phyloP scores from a whole-genome alignment of 108 stramenopile genomes.

The Parietichytrium sp. region DNA sequence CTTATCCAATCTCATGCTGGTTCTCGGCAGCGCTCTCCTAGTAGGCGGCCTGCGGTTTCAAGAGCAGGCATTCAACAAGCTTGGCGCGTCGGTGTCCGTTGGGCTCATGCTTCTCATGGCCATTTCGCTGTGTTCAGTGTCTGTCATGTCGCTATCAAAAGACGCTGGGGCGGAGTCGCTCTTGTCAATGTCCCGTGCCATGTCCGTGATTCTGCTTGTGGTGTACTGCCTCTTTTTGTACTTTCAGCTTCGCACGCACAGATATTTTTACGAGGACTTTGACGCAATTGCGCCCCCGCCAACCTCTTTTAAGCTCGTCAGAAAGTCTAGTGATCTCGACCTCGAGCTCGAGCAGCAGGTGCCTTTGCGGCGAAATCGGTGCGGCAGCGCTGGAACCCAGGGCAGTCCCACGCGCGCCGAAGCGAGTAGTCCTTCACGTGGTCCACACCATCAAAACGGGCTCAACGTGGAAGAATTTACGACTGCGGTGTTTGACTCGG shows the following conservation, averaged over 20 bases:
- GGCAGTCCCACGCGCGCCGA: too few relatives aligned
- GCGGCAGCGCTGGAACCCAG: not conserved
- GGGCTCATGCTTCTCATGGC: not conserved
- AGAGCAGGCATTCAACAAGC: constrained; percentile 67
- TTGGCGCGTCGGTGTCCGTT: not conserved
- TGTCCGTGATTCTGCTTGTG: not conserved
- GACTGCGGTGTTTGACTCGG: too few relatives aligned
- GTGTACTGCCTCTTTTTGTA: not conserved
- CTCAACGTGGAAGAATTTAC: too few relatives aligned
- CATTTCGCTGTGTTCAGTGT: not conserved
- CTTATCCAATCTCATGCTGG: constrained; percentile 79
- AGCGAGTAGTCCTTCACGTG: too few relatives aligned
- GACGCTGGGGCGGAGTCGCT: not conserved
- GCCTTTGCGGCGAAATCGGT: not conserved
- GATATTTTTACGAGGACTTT: not conserved
- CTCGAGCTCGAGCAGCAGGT: too few relatives aligned
- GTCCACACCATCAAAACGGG: too few relatives aligned
- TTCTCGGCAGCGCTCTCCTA: constrained; percentile 78
- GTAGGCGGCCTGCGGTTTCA: constrained; percentile 80
- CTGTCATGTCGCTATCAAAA: not conserved
- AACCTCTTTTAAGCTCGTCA: not conserved
- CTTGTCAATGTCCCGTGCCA: not conserved
- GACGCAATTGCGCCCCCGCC: not conserved
- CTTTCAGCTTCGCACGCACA: constrained; percentile 29
- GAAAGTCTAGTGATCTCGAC: not conserved